These are phyloP conservation scores for Glonium stellatum DNA, from an alignment of 495 filamentous ascomycete species.

Conservation along the genomic window DNA sequence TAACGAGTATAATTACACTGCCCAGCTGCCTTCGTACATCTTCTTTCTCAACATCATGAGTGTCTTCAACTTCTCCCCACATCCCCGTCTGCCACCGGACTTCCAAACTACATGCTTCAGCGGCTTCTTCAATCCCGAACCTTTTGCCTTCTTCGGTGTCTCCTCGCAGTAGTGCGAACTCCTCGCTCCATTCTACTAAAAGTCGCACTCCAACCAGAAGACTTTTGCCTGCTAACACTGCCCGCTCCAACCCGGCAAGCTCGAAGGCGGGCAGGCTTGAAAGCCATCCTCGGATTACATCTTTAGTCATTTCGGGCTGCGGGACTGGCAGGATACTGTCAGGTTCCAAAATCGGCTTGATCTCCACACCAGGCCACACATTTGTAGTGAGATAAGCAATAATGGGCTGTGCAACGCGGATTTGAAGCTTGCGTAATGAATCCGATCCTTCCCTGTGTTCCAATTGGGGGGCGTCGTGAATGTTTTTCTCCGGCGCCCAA, in stretches of 20 bases:
- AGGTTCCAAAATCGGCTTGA: constrained; percentile 66
- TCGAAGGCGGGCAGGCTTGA: constrained; percentile 62
- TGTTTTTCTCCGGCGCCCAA: constrained; percentile 63
- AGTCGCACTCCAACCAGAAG: constrained; percentile 68
- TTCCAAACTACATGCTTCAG: constrained; percentile 70
- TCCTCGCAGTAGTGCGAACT: constrained; percentile 42
- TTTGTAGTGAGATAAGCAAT: constrained; percentile 59
- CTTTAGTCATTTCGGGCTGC: constrained; percentile 65
- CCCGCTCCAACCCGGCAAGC: constrained; percentile 79
- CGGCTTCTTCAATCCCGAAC: constrained; percentile 66
- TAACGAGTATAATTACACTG: constrained; percentile 72
- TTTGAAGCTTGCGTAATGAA: constrained; percentile 66
- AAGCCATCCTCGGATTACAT: constrained; percentile 77
- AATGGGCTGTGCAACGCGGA: constrained; percentile 56
- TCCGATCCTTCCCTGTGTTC: constrained; percentile 29
- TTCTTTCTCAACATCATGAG: constrained; percentile 93
- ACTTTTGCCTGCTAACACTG: constrained; percentile 76
- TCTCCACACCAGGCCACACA: constrained; percentile 80
- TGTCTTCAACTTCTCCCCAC: constrained; percentile 98
- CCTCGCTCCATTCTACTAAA: constrained; percentile 82
- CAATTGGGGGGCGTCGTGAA: constrained; percentile 30
- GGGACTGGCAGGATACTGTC: constrained; percentile 61
- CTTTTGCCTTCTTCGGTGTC: constrained; percentile 30
- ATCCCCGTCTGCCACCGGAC: constrained; percentile 81
- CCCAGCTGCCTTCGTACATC: constrained; percentile 84